Conservation (phyloP, 495 filamentous ascomycete species). For the Hypomontagnella monticulosa region DNA sequence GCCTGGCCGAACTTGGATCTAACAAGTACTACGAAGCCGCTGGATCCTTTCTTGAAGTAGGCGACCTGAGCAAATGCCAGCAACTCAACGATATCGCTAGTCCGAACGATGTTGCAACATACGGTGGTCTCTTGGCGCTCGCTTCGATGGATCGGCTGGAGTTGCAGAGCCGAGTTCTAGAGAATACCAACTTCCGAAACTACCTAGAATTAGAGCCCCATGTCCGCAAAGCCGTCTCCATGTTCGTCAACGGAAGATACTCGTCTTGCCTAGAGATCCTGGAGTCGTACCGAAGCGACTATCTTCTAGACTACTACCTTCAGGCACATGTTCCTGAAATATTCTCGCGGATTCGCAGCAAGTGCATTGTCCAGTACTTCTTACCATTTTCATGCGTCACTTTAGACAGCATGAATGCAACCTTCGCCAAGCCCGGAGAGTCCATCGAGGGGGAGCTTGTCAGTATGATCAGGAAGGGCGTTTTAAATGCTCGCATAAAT, state of each 20-base stretch:
- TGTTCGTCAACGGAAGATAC: conserved; percentile 90
- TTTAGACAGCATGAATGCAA: conserved; percentile 71
- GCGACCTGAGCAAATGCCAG: conserved; percentile 60
- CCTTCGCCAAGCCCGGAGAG: conserved; percentile 66
- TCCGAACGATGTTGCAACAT: conserved; percentile 89
- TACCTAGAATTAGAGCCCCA: conserved; percentile 95
- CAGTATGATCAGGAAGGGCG: conserved; percentile 74
- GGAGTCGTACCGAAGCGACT: conserved; percentile 82
- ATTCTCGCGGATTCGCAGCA: conserved; percentile 78
- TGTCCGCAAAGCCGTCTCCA: conserved; percentile 86
- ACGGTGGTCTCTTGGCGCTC: conserved; percentile 89
- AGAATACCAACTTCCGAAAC: conserved; percentile 79
- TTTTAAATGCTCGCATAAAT: conserved; percentile 84
- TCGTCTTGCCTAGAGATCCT: conserved; percentile 82
- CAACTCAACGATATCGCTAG: conserved; percentile 77
- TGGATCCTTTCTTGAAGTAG: conserved; percentile 69
- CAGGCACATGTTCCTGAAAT: conserved; percentile 76
- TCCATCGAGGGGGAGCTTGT: conserved; percentile 80
- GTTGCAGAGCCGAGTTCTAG: conserved; percentile 79
- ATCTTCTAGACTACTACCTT: conserved; percentile 88
- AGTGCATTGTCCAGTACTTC: conserved; percentile 92
- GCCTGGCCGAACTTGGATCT: conserved; percentile 74
- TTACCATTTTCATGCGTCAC: conserved; percentile 81
- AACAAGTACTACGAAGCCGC: conserved; percentile 79
- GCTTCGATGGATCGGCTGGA: conserved; percentile 85